Percentiles rank a stretch among this genome's conserved stretches.
Conservation (phyloP, 108 stramenopile genomes). For the Cyclotella baltica region DNA sequence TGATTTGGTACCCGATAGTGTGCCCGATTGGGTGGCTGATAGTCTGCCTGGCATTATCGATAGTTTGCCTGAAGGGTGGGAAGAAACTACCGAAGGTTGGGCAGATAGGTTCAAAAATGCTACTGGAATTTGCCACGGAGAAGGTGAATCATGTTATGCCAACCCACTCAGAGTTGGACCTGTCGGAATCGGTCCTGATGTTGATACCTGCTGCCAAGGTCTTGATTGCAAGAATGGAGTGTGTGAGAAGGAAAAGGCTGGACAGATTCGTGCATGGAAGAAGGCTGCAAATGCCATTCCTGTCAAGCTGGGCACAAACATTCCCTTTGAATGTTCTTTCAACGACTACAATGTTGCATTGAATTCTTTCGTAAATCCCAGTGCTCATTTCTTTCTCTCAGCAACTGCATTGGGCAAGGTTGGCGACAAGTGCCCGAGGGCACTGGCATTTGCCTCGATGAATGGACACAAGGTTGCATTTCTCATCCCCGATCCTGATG, state of each 20-base stretch:
- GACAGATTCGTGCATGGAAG: background rate
- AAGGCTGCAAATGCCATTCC: background rate
- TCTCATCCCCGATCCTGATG: background rate
- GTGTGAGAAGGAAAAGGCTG: too few relatives aligned
- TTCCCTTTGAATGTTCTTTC: background rate
- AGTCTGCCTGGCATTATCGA: too few relatives aligned
- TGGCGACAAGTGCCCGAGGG: background rate
- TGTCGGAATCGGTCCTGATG: background rate
- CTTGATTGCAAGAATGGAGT: too few relatives aligned
- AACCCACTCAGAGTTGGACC: background rate
- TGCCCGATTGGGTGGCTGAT: too few relatives aligned
- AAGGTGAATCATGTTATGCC: too few relatives aligned
- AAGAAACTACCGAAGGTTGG: too few relatives aligned
- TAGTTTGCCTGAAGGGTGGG: too few relatives aligned
- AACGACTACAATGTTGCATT: slow-evolving; percentile 9
- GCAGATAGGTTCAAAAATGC: too few relatives aligned
- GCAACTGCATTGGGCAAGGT: background rate
- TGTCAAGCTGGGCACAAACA: background rate
- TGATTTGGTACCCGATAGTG: too few relatives aligned
- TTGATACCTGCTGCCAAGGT: background rate
- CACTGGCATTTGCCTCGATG: slow-evolving; percentile 4
- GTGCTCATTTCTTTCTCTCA: slow-evolving; percentile 9
- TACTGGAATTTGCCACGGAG: too few relatives aligned
- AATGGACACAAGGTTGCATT: background rate
- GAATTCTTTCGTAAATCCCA: background rate